phyloP scores from a whole-genome alignment of 2,329 filamentous ascomycete genomes.

The Cladophialophora carrionii region DNA sequence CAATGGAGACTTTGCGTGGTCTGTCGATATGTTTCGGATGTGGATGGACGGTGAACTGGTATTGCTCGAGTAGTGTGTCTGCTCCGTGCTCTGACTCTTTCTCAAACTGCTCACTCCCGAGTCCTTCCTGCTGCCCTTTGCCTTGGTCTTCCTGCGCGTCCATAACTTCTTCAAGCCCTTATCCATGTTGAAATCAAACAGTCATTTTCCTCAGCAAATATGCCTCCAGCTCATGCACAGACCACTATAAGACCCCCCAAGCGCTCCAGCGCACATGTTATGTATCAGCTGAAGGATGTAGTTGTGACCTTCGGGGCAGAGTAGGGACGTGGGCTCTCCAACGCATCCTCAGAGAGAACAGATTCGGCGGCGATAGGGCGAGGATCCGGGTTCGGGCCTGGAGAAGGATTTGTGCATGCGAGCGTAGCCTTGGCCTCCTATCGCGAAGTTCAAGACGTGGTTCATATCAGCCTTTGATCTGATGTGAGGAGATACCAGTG shows the following conservation, averaged over 20 bases:
- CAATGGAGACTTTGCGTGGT: conserved; percentile 11
- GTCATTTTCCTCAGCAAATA: conserved; percentile 12
- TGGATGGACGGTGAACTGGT: conserved; percentile 16
- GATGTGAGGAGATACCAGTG: background rate
- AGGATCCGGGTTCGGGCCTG: background rate
- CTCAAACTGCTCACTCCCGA: conserved; percentile 23
- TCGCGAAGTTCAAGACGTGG: background rate
- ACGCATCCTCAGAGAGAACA: background rate
- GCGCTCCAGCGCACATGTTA: conserved; percentile 15
- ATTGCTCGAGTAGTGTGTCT: conserved; percentile 8
- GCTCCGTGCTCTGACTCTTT: conserved; percentile 26
- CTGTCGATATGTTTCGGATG: conserved; percentile 9
- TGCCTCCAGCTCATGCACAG: conserved; percentile 12
- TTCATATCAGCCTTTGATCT: background rate
- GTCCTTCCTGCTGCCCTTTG: conserved; percentile 21
- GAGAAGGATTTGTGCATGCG: background rate
- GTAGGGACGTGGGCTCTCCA: background rate
- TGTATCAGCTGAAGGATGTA: background rate
- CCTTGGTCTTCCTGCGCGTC: conserved; percentile 34
- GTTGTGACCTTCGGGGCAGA: background rate
- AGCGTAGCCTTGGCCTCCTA: too few species aligned
- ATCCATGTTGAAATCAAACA: conserved; percentile 28
- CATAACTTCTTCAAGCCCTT: conserved; percentile 33
- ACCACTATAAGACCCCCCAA: conserved; percentile 2
- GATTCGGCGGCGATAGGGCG: background rate